A percentile compares a stretch with the other conserved stretches of the same genome.
Conservation (phyloP, 805 yeast species). For the Pichia occidentalis region DNA sequence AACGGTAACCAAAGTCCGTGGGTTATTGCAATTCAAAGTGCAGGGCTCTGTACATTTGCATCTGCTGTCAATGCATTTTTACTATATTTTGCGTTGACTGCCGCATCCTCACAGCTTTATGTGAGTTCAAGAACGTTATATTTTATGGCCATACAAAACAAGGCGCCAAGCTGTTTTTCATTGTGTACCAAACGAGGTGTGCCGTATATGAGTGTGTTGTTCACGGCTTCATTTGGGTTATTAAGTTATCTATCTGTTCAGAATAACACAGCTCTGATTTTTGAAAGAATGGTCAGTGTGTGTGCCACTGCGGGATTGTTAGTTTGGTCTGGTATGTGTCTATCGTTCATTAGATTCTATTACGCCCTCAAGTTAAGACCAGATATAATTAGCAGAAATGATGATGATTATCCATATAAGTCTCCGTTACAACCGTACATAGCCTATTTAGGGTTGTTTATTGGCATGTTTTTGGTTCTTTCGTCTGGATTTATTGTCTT, state of each 20-base stretch:
- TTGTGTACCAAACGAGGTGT: slow-evolving; percentile 60
- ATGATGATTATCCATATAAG: slow-evolving; percentile 47
- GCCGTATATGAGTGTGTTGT: slow-evolving; percentile 64
- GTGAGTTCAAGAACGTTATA: slow-evolving; percentile 58
- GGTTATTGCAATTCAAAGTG: slow-evolving; percentile 48
- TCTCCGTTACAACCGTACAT: slow-evolving; percentile 51
- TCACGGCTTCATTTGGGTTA: slow-evolving; percentile 54
- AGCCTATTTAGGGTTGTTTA: slow-evolving; percentile 43
- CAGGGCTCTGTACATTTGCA: slow-evolving; percentile 45
- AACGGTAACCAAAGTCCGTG: slow-evolving; percentile 52
- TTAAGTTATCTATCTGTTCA: slow-evolving; percentile 56
- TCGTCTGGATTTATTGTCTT: slow-evolving; percentile 49
- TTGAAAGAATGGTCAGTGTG: slow-evolving; percentile 59
- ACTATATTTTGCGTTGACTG: slow-evolving; percentile 49
- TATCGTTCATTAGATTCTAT: slow-evolving; percentile 48
- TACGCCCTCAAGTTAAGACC: slow-evolving; percentile 48
- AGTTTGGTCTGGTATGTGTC: slow-evolving; percentile 69
- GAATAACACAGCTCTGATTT: slow-evolving; percentile 51
- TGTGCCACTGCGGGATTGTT: slow-evolving; percentile 70
- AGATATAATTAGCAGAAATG: slow-evolving; percentile 49
- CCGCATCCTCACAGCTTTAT: slow-evolving; percentile 51
- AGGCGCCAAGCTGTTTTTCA: slow-evolving; percentile 57
- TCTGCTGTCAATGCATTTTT: slow-evolving; percentile 46
- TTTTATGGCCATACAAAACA: slow-evolving; percentile 45
- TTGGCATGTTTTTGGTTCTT: slow-evolving; percentile 36